Evolutionary conservation across 495 filamentous ascomycete species (phyloP), one percentile per base, ranked within the genome.

Genomic region (Jackrogersella minutella): DNA sequence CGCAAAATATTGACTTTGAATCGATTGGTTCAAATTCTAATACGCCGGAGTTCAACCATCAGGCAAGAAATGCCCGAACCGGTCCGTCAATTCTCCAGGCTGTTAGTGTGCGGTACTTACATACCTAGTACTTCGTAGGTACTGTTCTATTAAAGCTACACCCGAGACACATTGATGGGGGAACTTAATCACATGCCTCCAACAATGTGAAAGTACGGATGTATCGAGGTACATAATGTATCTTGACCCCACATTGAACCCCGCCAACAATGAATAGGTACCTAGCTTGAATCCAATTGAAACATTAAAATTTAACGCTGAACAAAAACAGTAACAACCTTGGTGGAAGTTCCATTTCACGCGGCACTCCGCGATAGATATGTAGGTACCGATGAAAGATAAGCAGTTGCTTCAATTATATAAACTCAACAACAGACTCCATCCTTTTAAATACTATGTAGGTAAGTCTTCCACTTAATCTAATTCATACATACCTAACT

Each of bases 1-100:
- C 60, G 39, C 17, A 3, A n/a, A 13, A 17, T 69, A 62, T 62
- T 65, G 66, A 69, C 66, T 60, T 61, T 28, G 13, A 40, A 56
- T 19, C 56, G 66, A 69, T 65, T 64, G 59, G 61, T 36, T 41
- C 5, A 58, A 47, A 53, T 21, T 31, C 21, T 0, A 24, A 40
- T 31, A n/a, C 6, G 17, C 28, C 55, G 30, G 16, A 52, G 47
- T 58, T 58, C 37, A 31, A 16, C 47, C 54, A 39, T 24, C n/a
- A 33, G 46, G 17, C n/a, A 30, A 43, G 19, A 22, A 21, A 30
- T 36, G 10, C 14, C 39, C 5, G 10, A n/a, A 39, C 16, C 34
- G 44, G 33, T 3, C 46, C 33, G 14, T 33, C 3, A 9, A 14
- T 51, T 41, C 30, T 52, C 44, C 57, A 34, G 22, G n/a, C n/a